Evolutionary conservation across 1,284 basidiomycete species (phyloP), one percentile per base, ranked within the genome.

Genomic region (Fomitiporia mediterranea): DNA sequence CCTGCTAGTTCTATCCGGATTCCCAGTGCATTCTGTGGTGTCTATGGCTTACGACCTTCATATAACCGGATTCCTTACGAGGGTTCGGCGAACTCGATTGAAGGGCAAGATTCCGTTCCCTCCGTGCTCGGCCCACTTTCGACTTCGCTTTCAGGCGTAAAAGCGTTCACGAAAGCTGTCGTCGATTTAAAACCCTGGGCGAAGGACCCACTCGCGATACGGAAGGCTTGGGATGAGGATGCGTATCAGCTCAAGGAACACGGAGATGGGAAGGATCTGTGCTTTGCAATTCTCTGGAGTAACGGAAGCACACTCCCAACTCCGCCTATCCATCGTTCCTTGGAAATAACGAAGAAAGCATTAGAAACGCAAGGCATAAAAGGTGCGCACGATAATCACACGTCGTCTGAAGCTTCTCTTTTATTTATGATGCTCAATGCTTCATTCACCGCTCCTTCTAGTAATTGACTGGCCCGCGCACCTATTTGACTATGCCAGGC

Each of bases 41-140:
- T 86, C 13, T 92, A 87, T 65, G 82, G 81, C 6, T 71, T 93
- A 28, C 80, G 85, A 19, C 87, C 89, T 0, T 87, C 84, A 1
- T 85, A 77, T 59, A 78, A 80, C 27, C 81, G 91, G 4, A 73
- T 91, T 30, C 87, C 90, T 0, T 91, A 89, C 56, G 70, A 70
- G 42, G 88, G 87, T 8, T 76, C 80, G 0, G 69, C 74, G 4
- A 86, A 84, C 59, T 79, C 83, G 2, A 64, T 86, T 40, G 79
- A 83, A 57, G 89, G 89, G 8, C 84, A 87, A 67, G 86, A 89
- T 57, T 81, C 84, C 4, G 69, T 91, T 25, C 72, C 74, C 1
- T 88, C 86, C 1, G 86, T 90, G 44, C 74, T 90, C 1, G 90
- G 90, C 0, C 90, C 91, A 1, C 74, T 91, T 58, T 74, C 82